Conservation (phyloP, 176 grass and related monocot species). For the Bothriochloa decipiens region DNA sequence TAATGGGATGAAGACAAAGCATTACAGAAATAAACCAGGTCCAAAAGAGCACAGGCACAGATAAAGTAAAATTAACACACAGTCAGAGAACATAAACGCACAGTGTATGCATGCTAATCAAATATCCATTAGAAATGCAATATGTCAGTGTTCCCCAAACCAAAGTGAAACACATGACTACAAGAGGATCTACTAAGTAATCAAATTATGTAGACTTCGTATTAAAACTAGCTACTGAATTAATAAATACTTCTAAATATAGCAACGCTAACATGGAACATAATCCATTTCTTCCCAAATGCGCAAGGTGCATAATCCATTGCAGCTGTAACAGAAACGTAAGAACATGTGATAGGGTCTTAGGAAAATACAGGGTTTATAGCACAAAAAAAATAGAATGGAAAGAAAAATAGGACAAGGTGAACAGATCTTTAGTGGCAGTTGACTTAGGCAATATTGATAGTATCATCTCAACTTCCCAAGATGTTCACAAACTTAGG, state of each 20-base stretch:
- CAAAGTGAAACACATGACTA: conserved; percentile 7
- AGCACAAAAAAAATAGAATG: conserved; percentile 9
- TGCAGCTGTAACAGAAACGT: background rate
- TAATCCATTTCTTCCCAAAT: background rate
- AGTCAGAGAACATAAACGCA: background rate
- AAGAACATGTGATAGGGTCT: background rate
- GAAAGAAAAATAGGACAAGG: conserved; percentile 6
- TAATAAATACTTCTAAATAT: background rate
- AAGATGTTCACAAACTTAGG: background rate
- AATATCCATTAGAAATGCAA: conserved; percentile 16
- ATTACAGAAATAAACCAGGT: background rate
- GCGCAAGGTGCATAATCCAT: background rate
- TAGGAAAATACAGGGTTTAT: conserved; percentile 13
- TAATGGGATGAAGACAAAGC: background rate
- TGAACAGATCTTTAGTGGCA: background rate
- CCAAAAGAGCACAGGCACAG: background rate
- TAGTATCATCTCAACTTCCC: background rate
- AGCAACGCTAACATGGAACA: background rate
- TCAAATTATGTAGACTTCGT: background rate
- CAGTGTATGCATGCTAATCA: background rate
- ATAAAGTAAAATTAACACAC: background rate
- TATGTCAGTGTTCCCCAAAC: background rate
- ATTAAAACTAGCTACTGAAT: background rate
- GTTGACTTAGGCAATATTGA: background rate
- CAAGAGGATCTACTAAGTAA: background rate